Percentiles rank a stretch among this genome's conserved stretches.
Conservation (phyloP, 78 protist species). For the Dictyostelium citrinum region DNA sequence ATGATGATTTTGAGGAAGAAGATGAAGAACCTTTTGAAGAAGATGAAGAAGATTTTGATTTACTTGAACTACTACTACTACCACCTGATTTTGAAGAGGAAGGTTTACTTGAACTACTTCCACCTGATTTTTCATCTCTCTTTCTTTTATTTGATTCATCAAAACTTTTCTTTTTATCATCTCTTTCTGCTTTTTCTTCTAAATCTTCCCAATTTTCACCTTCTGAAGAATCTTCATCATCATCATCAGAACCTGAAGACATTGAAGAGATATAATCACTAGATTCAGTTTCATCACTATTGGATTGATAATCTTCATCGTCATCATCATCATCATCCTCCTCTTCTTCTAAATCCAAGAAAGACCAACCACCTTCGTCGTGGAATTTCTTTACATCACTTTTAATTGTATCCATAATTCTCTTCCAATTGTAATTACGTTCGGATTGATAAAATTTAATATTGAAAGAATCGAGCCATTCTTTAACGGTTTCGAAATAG, state of each 20-base stretch:
- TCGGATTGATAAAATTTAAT: constrained; percentile 88
- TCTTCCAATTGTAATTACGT: constrained; percentile 85
- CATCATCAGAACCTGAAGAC: constrained; percentile 45
- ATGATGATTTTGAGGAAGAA: not conserved
- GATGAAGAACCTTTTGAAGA: not conserved
- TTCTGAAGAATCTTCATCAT: constrained; percentile 11
- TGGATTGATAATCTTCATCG: constrained; percentile 60
- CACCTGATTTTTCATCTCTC: constrained; percentile 8
- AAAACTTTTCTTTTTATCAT: constrained; percentile 25
- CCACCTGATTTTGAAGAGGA: not conserved
- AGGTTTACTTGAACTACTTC: not conserved
- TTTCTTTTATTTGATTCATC: constrained; percentile 26
- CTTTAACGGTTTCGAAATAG: constrained; percentile 84
- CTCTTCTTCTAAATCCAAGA: constrained; percentile 79
- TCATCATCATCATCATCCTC: constrained; percentile 80
- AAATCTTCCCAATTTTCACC: constrained; percentile 79
- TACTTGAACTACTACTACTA: not conserved
- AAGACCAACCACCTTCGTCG: constrained; percentile 91
- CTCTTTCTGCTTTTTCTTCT: constrained; percentile 56
- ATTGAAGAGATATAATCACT: constrained; percentile 56
- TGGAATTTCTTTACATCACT: constrained; percentile 78
- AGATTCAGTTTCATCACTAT: not conserved
- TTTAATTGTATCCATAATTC: constrained; percentile 82
- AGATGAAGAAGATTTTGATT: not conserved
- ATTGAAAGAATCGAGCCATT: constrained; percentile 90